A percentile compares a stretch with the other conserved stretches of the same genome.
Evolutionary conservation across 2,329 filamentous ascomycete genomes (phyloP).

Genomic region (Clarireedia homoeocarpa): DNA sequence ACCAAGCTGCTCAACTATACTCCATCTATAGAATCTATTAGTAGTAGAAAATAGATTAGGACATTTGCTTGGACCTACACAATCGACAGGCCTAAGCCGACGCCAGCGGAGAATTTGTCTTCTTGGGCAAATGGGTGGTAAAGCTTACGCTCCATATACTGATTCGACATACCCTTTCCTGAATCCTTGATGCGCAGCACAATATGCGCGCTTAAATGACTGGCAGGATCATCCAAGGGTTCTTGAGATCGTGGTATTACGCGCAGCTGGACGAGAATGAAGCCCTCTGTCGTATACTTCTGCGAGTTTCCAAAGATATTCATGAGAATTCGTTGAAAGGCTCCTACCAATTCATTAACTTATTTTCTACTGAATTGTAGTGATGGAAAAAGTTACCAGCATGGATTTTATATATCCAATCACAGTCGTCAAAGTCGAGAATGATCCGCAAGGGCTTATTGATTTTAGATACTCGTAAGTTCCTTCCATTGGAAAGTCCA

Average conservation of each 20-base stretch:
- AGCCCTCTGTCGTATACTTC: slow-evolving; percentile 48
- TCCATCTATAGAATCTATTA: slow-evolving; percentile 4
- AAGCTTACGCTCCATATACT: slow-evolving; percentile 49
- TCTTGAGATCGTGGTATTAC: background rate
- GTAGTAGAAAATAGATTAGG: background rate
- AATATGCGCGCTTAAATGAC: slow-evolving; percentile 35
- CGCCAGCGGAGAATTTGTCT: slow-evolving; percentile 46
- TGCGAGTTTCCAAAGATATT: slow-evolving; percentile 53
- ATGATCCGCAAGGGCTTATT: slow-evolving; percentile 17
- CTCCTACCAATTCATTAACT: slow-evolving; percentile 35
- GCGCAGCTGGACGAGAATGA: slow-evolving; percentile 33
- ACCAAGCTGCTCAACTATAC: slow-evolving; percentile 35
- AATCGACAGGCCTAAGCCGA: slow-evolving; percentile 30
- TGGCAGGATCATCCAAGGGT: slow-evolving; percentile 46
- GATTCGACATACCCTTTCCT: slow-evolving; percentile 53
- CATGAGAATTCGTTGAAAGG: slow-evolving; percentile 43
- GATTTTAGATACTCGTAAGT: background rate
- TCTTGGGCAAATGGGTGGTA: slow-evolving; percentile 56
- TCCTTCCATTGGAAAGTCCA: slow-evolving; percentile 2
- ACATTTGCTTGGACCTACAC: slow-evolving; percentile 26
- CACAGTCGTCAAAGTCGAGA: slow-evolving; percentile 23
- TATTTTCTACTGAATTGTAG: slow-evolving; percentile 44
- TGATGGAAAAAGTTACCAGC: slow-evolving; percentile 22
- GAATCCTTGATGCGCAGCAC: slow-evolving; percentile 43
- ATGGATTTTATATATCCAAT: slow-evolving; percentile 25